Conservation (phyloP, 768 basidiomycete genomes). For the Boletus sp. region DNA sequence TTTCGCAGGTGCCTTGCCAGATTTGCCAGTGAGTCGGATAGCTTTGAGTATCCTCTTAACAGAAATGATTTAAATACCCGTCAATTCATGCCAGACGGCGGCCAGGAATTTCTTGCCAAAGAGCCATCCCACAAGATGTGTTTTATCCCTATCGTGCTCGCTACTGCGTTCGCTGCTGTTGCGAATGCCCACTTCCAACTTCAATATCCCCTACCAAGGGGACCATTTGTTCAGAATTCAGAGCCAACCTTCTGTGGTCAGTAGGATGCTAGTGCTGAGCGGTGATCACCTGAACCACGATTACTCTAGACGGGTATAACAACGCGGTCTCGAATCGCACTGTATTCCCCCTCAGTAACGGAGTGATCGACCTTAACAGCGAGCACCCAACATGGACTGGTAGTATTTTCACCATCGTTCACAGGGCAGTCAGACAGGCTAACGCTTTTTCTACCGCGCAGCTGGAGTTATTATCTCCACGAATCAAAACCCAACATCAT, state of each 20-base stretch:
- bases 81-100: not conserved
- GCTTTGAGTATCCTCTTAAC: too few relatives aligned
- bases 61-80: slow-evolving; percentile 9
- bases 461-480: slow-evolving; percentile 58
- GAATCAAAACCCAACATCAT: slow-evolving; percentile 56
- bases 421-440: not conserved
- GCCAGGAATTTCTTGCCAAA: not conserved
- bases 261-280: slow-evolving; percentile 14
- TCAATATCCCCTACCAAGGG: slow-evolving; percentile 72
- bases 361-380: slow-evolving; percentile 61
- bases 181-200: slow-evolving; percentile 79
- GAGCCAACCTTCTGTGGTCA: slow-evolving; percentile 70
- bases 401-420: slow-evolving; percentile 24
- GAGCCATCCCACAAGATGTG: slow-evolving; percentile 29
- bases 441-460: slow-evolving; percentile 23
- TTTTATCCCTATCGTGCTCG: slow-evolving; percentile 33
- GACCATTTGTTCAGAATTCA: slow-evolving; percentile 57
- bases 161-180: slow-evolving; percentile 39
- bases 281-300: not conserved
- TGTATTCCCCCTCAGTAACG: slow-evolving; percentile 64
- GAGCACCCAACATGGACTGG: slow-evolving; percentile 64
- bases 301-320: slow-evolving; percentile 58
- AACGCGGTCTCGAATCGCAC: slow-evolving; percentile 54
- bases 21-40: too few relatives aligned
- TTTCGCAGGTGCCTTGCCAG: not conserved